phyloP scores from a whole-genome alignment of 1,139 yeast species.

The Zhuliangozyma blackwelliae region DNA sequence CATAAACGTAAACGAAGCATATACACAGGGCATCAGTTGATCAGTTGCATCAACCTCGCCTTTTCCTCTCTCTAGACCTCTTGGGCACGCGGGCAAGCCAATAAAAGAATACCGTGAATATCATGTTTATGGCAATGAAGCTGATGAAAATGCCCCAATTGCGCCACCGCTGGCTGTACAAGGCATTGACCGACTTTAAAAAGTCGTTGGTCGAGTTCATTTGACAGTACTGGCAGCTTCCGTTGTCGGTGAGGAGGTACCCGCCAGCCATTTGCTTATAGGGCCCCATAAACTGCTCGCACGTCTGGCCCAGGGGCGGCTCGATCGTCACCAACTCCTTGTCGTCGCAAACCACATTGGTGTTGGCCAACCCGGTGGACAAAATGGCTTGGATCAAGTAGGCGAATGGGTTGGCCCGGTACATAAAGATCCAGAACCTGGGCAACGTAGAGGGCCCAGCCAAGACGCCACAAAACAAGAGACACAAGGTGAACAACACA shows the following conservation, averaged over 20 bases:
- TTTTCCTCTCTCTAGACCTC: conserved; percentile 24
- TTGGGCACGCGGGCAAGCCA: conserved; percentile 77
- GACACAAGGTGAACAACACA: conserved; percentile 27
- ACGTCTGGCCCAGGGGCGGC: conserved; percentile 49
- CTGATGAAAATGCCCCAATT: conserved; percentile 56
- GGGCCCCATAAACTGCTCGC: conserved; percentile 47
- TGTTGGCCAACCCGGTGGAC: conserved; percentile 23
- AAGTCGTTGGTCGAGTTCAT: conserved; percentile 48
- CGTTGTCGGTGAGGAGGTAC: conserved; percentile 27
- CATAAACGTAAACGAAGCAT: neutral
- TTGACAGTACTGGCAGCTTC: conserved; percentile 50
- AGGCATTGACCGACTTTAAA: conserved; percentile 40
- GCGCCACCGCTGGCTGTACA: conserved; percentile 57
- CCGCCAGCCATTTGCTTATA: conserved; percentile 48
- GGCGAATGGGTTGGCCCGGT: conserved; percentile 66
- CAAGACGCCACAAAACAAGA: conserved; percentile 35
- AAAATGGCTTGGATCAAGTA: conserved; percentile 40
- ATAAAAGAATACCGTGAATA: conserved; percentile 52
- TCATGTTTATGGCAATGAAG: conserved; percentile 49
- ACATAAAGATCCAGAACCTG: conserved; percentile 51
- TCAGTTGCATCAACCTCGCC: conserved; percentile 18
- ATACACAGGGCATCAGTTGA: no score
- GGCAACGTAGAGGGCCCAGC: conserved; percentile 23
- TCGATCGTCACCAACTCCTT: conserved; percentile 21
- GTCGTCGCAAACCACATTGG: conserved; percentile 22